Evolutionary conservation across 2,329 filamentous ascomycete genomes (phyloP), one percentile per base, ranked within the genome.

Genomic region (Arthrobotrys conoides): DNA sequence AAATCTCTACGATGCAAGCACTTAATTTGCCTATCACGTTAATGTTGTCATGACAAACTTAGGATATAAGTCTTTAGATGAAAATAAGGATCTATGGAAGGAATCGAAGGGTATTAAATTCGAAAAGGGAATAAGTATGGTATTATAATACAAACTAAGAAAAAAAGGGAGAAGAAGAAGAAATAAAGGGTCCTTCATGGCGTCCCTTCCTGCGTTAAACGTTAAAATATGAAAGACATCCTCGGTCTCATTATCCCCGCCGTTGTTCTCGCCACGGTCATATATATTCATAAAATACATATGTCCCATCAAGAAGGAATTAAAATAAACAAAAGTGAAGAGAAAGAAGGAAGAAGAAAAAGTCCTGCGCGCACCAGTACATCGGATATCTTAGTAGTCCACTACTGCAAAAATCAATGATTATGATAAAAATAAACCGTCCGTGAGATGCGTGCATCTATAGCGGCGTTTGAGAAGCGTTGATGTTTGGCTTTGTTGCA

Each of bases 231-330:
- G 2, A 5, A 51, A 51, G 48, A 24, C 20, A 24, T n/a, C 57
- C 36, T n/a, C 36, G 57, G 57, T 59, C 53, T 59, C 18, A 41
- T 41, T 59, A 59, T 59, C 53, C 53, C 53, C 33, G 53, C 18
- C 57, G 36, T 61, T 36, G 18, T 61, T 24, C 10, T n/a, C 57
- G 57, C 57, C 57, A 61, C 41, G 57, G 57, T 44, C 44, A 61
- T 61, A 61, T 10, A 61, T 61, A 59, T 59, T 59, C 53, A 22
- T 59, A 59, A 59, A 22, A 59, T 59, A 59, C 33, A 44, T 61
- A 61, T 41, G 36, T 24, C 12, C 57, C 57, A 61, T 61, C 33
- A 61, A 61, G 57, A 61, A 61, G 57, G 57, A 61, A 16, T 44
- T 22, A 27, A 44, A 59, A 16, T 3, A 38, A 38, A 6, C 5